A percentile compares a stretch with the other conserved stretches of the same genome.
phyloP scores from a whole-genome alignment of 306 rosid species.

The Fragaria ananassa region DNA sequence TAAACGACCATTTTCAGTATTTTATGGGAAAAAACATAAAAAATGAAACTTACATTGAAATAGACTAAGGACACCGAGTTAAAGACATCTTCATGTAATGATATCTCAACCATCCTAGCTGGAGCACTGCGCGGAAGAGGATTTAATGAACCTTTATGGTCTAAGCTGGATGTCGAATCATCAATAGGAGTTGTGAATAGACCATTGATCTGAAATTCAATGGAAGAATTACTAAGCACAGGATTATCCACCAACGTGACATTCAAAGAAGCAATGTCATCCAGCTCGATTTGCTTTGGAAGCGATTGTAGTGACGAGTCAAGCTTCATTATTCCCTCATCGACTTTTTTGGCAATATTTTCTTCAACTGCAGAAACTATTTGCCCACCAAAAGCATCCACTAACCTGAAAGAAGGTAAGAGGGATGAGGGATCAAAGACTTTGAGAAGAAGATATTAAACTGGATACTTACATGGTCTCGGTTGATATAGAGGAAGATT shows the following conservation, averaged over 20 bases:
- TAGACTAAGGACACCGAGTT: conserved; percentile 56
- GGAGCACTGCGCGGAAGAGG: conserved; percentile 42
- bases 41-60: conserved; percentile 52
- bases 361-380: conserved; percentile 70
- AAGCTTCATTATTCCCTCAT: conserved; percentile 58
- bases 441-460: not conserved
- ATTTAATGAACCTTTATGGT: conserved; percentile 26
- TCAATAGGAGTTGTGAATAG: conserved; percentile 39
- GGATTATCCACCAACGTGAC: conserved; percentile 66
- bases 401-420: conserved; percentile 45
- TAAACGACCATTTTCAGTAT: not conserved
- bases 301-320: conserved; percentile 51
- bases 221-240: conserved; percentile 49
- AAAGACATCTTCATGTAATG: conserved; percentile 68
- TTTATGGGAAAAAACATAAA: not conserved
- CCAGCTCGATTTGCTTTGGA: conserved; percentile 54
- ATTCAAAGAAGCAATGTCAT: conserved; percentile 50
- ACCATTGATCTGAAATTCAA: conserved; percentile 65
- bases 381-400: conserved; percentile 51
- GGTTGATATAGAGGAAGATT: not conserved
- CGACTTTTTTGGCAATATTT: conserved; percentile 51
- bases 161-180: conserved; percentile 27
- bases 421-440: not conserved
- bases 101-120: conserved; percentile 66
- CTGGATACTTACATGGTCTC: not conserved